A percentile compares a stretch with the other conserved stretches of the same genome.
phyloP scores from a whole-genome alignment of 441 rosid genomes.

The Erodium texanum region DNA sequence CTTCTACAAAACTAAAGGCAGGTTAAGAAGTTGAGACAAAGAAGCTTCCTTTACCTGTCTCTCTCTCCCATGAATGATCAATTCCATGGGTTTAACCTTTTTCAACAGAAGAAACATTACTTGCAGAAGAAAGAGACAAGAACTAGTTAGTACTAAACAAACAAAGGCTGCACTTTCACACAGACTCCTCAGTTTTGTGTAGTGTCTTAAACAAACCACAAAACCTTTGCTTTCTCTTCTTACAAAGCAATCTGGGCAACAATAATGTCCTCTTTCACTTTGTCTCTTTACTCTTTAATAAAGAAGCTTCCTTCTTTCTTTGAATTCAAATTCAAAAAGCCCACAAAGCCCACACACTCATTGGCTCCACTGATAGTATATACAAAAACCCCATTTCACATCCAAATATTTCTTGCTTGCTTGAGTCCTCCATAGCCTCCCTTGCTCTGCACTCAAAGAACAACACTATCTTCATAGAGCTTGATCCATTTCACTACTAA shows the following conservation, averaged over 20 bases:
- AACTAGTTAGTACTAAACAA: constrained; percentile 14
- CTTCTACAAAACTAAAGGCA: neutral
- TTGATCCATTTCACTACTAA: neutral
- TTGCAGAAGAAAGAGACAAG: constrained; percentile 12
- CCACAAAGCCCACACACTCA: neutral
- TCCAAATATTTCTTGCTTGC: constrained; percentile 22
- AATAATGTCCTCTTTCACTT: constrained; percentile 21
- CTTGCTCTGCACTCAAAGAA: constrained; percentile 54
- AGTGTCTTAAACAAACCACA: constrained; percentile 26
- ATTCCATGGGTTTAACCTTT: neutral
- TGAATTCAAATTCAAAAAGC: constrained; percentile 18
- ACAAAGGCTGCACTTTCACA: constrained; percentile 13
- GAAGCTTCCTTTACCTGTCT: neutral
- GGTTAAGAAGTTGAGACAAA: neutral
- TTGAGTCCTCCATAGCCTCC: constrained; percentile 24
- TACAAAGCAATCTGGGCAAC: constrained; percentile 41
- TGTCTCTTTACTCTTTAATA: constrained; percentile 31
- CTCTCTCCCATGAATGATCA: neutral
- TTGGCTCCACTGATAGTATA: constrained; percentile 1
- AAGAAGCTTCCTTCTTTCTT: constrained; percentile 29
- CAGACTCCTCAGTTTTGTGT: constrained; percentile 18
- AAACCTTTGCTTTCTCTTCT: constrained; percentile 41
- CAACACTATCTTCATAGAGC: constrained; percentile 5
- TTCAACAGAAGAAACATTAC: neutral
- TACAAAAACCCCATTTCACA: constrained; percentile 18